A percentile compares a stretch with the other conserved stretches of the same genome.
These are phyloP conservation scores for Cystoderma amianthinum DNA, from an alignment of 768 basidiomycete genomes.

Conservation along the genomic window DNA sequence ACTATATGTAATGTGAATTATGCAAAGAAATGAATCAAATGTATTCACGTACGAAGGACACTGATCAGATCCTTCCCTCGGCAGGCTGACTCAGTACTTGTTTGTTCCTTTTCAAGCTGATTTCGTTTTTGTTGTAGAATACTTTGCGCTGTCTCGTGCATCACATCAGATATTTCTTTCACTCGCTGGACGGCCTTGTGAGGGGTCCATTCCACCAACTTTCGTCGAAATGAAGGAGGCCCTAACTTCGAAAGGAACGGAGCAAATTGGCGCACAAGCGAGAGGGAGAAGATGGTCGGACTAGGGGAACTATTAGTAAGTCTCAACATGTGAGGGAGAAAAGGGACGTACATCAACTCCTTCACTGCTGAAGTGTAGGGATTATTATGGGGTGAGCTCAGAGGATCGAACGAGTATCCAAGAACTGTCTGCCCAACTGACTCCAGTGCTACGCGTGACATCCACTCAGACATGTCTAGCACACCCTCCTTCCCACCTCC, in stretches of 20 bases:
- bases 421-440: slow-evolving; percentile 35
- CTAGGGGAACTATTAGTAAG: slow-evolving; percentile 23
- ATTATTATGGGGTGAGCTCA: slow-evolving; percentile 33
- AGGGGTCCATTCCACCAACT: slow-evolving; percentile 33
- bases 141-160: slow-evolving; percentile 31
- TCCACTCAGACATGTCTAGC: slow-evolving; percentile 41
- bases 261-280: slow-evolving; percentile 38
- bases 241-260: slow-evolving; percentile 36
- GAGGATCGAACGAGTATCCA: slow-evolving; percentile 40
- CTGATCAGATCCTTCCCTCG: slow-evolving; percentile 43
- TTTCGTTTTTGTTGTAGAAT: slow-evolving; percentile 33
- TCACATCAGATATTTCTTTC: slow-evolving; percentile 38
- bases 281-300: slow-evolving; percentile 36
- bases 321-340: background rate
- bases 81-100: slow-evolving; percentile 9
- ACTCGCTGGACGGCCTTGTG: slow-evolving; percentile 30
- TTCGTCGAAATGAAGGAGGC: slow-evolving; percentile 31
- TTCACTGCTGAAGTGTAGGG: slow-evolving; percentile 37
- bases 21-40: background rate
- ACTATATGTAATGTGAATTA: too few species aligned
- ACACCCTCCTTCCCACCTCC: slow-evolving; percentile 10
- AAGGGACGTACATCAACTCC: slow-evolving; percentile 30
- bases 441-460: slow-evolving; percentile 37
- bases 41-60: slow-evolving; percentile 32
- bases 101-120: slow-evolving; percentile 12